Evolutionary conservation across 148 eudicot species (phyloP).

Genomic region (Bassia scoparia): DNA sequence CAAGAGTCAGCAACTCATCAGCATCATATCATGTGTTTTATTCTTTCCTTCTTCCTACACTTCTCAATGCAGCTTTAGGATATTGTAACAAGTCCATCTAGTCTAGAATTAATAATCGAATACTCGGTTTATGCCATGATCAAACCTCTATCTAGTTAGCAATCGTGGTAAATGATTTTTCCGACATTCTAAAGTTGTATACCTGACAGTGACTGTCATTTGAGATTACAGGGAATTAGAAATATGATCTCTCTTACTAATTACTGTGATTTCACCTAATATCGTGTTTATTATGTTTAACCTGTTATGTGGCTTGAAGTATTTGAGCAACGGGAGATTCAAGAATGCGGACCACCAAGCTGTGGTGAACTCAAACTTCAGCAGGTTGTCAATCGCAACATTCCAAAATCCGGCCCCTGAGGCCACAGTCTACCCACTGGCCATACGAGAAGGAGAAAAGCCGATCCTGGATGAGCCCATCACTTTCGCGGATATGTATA

Average conservation of each 20-base stretch:
- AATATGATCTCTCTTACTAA: not conserved
- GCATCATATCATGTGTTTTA: not conserved
- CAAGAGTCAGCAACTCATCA: no score
- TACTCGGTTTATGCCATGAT: no score
- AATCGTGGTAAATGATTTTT: not conserved
- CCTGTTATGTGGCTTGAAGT: slow-evolving; percentile 31
- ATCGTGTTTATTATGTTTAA: not conserved
- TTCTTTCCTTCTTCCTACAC: not conserved
- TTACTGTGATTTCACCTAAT: not conserved
- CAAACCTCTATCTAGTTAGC: not conserved
- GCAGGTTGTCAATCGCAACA: slow-evolving; percentile 80
- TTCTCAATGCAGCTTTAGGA: no score
- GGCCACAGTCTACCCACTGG: slow-evolving; percentile 69
- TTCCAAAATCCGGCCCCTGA: slow-evolving; percentile 91
- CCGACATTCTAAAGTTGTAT: no score
- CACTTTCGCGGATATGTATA: slow-evolving; percentile 71
- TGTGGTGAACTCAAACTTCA: slow-evolving; percentile 71
- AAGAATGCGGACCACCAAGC: slow-evolving; percentile 97
- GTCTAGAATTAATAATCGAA: no score
- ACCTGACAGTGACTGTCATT: no score
- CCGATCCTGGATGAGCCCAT: slow-evolving; percentile 67
- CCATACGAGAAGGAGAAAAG: slow-evolving; percentile 75
- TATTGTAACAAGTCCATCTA: no score
- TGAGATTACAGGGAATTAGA: not conserved
- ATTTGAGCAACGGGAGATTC: slow-evolving; percentile 91